Base-by-base conservation (phyloP, 2,329 filamentous ascomycete species). In the Arthrobotrys entomopaga region DNA sequence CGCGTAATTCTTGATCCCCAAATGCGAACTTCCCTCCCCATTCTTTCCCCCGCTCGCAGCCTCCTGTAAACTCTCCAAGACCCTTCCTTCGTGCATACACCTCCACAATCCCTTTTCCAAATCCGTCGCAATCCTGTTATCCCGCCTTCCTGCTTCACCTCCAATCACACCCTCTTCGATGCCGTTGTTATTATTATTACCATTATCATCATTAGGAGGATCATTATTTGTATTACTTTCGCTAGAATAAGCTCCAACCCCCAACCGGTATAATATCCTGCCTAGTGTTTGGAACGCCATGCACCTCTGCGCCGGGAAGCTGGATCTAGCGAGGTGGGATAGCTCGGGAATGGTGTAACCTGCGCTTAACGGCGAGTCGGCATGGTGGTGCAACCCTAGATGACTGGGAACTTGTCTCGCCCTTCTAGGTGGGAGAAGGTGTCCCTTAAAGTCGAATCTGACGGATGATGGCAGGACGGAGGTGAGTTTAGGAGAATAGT, bases 301-400 rank as follows among this genome's bases (percentile, higher is more conserved):
- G 79, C 95, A 97, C 10, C 94, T 84, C 83, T 99, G 95, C 0
- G 91, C 90, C 0, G 95, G 88, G 19, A 97, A 92, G 0, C 89
- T 88, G 65, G 91, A 96, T 38, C 94, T 86, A 3, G 92, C 89
- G 1, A 97, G 85, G 34, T 90, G 87, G 0, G 92, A 89, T 0
- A 99, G 85, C 81, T 99, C 95, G 0, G 89, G 88, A 29, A 99
- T 87, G 0, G 95, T 98, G 82, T 99, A 99, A 0, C 95, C 95
- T 0, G 95, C 95, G 0, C 93, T 92, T 81, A 96, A 92, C 15
- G 95, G 95, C 0, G 94, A 93, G 70, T 93, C 88, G 76, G 91
- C 93, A 81, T 99, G 95, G 81, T 99, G 94, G 81, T 99, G 95
- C 13, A 99, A 85, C 0, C 95, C 95, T 72, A 90, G 87, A 11